phyloP scores from a whole-genome alignment of 2,329 filamentous ascomycete species.

The Xylariaceae sp. region DNA sequence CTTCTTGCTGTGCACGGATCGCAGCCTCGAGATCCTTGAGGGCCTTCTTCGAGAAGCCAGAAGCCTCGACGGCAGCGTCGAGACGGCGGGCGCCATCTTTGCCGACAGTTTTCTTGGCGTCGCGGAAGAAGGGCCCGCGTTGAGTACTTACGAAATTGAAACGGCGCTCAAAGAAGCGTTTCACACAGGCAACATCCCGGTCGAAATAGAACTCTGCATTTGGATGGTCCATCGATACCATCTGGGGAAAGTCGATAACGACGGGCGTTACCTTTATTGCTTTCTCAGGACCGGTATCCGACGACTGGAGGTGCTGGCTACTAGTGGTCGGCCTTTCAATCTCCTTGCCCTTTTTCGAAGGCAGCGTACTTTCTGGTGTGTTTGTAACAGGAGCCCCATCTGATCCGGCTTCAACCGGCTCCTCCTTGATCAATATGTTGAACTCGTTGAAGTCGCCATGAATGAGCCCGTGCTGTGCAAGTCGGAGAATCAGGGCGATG shows the following conservation, averaged over 20 bases:
- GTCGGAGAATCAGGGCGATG: conserved; percentile 75
- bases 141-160: conserved; percentile 83
- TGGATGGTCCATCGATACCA: conserved; percentile 88
- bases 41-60: conserved; percentile 96
- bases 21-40: conserved; percentile 87
- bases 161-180: conserved; percentile 83
- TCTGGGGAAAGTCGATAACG: conserved; percentile 96
- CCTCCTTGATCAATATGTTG: conserved; percentile 91
- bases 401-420: conserved; percentile 20
- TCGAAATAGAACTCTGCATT: conserved; percentile 98
- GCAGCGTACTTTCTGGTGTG: conserved; percentile 30
- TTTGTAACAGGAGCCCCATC: conserved; percentile 17
- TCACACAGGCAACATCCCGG: conserved; percentile 90
- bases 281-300: neutral
- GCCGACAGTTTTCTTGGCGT: conserved; percentile 70
- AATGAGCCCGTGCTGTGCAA: conserved; percentile 84
- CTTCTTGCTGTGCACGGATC: conserved; percentile 68
- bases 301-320: conserved; percentile 19
- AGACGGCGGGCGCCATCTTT: conserved; percentile 63
- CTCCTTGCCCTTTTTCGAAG: conserved; percentile 16
- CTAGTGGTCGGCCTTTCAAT: conserved; percentile 2
- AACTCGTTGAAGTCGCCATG: conserved; percentile 99
- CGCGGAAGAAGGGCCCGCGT: conserved; percentile 77
- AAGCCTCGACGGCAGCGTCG: conserved; percentile 85
- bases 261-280: conserved; percentile 58